A percentile compares a stretch with the other conserved stretches of the same genome.
These are phyloP conservation scores for Corylus heterophylla DNA, from an alignment of 306 rosid genomes.

Conservation along the genomic window DNA sequence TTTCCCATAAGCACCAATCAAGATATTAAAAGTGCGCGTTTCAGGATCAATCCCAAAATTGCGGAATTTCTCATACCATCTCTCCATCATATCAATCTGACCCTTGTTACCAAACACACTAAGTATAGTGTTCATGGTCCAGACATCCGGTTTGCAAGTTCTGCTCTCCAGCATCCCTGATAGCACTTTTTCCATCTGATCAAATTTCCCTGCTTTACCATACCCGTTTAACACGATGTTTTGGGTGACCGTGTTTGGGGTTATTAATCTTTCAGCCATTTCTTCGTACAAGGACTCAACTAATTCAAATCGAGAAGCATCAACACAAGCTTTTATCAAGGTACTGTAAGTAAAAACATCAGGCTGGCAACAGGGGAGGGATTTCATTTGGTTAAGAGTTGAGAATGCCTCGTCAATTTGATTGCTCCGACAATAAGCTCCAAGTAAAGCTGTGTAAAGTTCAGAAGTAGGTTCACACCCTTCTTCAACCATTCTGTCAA, in stretches of 20 bases:
- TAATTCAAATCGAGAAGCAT: constrained; percentile 65
- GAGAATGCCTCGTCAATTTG: constrained; percentile 68
- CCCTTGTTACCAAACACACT: constrained; percentile 87
- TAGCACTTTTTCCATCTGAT: constrained; percentile 85
- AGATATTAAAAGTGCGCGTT: constrained; percentile 85
- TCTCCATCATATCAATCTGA: constrained; percentile 89
- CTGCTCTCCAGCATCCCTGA: constrained; percentile 82
- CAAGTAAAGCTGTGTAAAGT: constrained; percentile 82
- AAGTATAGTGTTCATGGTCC: constrained; percentile 95
- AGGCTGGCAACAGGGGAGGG: constrained; percentile 82
- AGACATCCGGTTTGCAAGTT: constrained; percentile 82
- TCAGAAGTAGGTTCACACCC: constrained; percentile 71
- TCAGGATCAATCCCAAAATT: constrained; percentile 92
- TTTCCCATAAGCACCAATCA: constrained; percentile 95
- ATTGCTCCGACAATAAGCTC: constrained; percentile 80
- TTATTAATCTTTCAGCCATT: constrained; percentile 64
- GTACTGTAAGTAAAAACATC: constrained; percentile 91
- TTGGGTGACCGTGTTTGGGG: constrained; percentile 85
- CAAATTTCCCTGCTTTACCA: constrained; percentile 86
- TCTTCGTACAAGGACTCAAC: constrained; percentile 71
- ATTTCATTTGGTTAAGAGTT: constrained; percentile 73
- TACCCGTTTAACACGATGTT: constrained; percentile 91
- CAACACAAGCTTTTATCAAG: constrained; percentile 76
- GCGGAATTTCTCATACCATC: constrained; percentile 93
- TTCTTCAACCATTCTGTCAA: constrained; percentile 76